Evolutionary conservation across 2,329 filamentous ascomycete genomes (phyloP), one percentile per base, ranked within the genome.

Genomic region (Dactylellina sp.): DNA sequence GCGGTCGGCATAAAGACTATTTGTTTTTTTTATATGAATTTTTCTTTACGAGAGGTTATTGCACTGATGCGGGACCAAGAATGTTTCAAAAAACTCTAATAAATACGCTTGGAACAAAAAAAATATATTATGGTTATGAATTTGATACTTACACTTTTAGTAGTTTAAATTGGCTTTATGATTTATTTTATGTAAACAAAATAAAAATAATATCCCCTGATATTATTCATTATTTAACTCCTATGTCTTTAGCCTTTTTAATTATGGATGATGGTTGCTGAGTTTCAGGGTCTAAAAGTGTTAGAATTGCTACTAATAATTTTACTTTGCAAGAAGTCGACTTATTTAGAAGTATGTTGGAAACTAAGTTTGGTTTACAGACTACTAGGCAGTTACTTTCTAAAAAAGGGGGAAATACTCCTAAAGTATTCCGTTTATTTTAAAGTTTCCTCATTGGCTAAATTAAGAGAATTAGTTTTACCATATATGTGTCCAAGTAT

Each of bases 151-250:
- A 25, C 14, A 25, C 46, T 25, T 50, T 25, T 28, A 50, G 46
- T 50, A 50, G 46, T 50, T 50, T 50, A 50, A 50, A 50, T 50
- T 50, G 18, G 18, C 22, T 25, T 50, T 28, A 50, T 50, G 46
- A 50, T 50, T 28, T 50, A 12, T 50, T 50, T 50, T 50, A 50
- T 50, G 22, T 25, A 50, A 12, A 25, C n/a, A 28, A 28, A 50
- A 50, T 47, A 50, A 50, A 50, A 50, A 50, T 50, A 50, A 50
- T 50, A 25, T 28, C 46, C 7, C 18, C 22, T 50, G 22, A 50
- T 7, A 7, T 50, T 50, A 50, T 50, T 3, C 12, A 50, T 25
- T 50, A 50, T 28, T 50, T 50, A 28, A 50, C 46, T 7, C 46
- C 46, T 11, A 50, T 50, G 18, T 25, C 20, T 50, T n/a, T 50